A percentile compares a stretch with the other conserved stretches of the same genome.
These are phyloP conservation scores for Schrenkiella parvula DNA, from an alignment of 345 rosid species.

Conservation along the genomic window DNA sequence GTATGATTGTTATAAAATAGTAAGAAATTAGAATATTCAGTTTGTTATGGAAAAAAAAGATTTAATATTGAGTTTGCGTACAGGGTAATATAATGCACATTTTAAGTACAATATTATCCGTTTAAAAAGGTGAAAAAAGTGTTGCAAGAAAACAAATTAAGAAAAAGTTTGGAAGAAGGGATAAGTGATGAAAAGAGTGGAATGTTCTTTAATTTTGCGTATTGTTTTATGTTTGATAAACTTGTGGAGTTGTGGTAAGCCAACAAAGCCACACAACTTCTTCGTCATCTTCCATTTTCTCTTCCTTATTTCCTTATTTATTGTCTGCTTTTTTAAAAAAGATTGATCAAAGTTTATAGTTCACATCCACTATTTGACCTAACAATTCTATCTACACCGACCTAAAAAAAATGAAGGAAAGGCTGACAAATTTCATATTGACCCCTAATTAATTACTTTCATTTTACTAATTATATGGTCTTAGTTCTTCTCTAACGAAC, in stretches of 20 bases:
- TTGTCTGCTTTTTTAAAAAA: background rate
- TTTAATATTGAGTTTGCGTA: no score
- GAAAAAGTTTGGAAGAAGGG: background rate
- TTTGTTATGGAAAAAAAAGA: no score
- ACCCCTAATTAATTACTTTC: constrained; percentile 2
- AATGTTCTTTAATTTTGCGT: constrained; percentile 11
- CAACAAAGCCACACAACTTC: constrained; percentile 24
- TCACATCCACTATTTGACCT: constrained; percentile 29
- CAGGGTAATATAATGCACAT: no score
- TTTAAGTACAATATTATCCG: background rate
- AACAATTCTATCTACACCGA: constrained; percentile 16
- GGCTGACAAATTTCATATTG: constrained; percentile 14
- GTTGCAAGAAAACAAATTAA: background rate
- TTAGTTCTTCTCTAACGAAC: constrained; percentile 7
- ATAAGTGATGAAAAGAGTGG: constrained; percentile 17
- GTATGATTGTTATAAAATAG: no score
- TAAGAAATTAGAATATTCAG: no score
- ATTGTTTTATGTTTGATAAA: constrained; percentile 23
- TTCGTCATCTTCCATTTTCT: constrained; percentile 35
- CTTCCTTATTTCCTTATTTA: background rate
- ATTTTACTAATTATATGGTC: background rate
- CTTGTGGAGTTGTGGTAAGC: constrained; percentile 33
- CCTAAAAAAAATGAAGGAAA: background rate
- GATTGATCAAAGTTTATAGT: constrained; percentile 7
- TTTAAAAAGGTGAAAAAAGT: background rate